Evolutionary conservation across 179 eudicot species (phyloP), one percentile per base, ranked within the genome.

Genomic region (Silene coronaria): DNA sequence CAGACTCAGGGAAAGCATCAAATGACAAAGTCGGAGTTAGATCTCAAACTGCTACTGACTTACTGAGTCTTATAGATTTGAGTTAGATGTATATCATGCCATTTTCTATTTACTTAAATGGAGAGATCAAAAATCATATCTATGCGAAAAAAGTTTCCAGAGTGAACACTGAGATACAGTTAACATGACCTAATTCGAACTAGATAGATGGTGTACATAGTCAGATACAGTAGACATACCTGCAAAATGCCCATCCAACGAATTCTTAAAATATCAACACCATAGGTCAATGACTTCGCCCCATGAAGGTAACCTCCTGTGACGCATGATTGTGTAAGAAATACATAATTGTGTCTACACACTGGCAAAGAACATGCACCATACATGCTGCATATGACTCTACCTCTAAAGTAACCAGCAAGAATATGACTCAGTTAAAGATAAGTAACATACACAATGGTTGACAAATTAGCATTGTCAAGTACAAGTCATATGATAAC

Each of bases 221-320:
- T n/a, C 19, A 14, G 57, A 51, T 60, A 58, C 45, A 60, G 70
- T 27, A 8, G 75, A 38, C 74, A 68, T 63, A 92, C 97, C 97
- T 92, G 97, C 81, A 92, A 83, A 64, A 92, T 88, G 72, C 96
- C 97, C 85, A 91, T 85, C 89, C 87, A 84, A 36, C 97, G 89
- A 64, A 92, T 79, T 73, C 72, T 80, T 62, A 84, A 82, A 59
- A 92, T 75, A 79, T 91, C 97, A 70, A 92, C 92, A 36, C 97
- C 97, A 78, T 87, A 92, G 3, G 97, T 89, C 83, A 91, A 83
- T 72, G 92, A 83, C 77, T 82, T 87, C 76, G 85, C 78, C 46
- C 97, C 97, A 78, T 92, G 97, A 55, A 92, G 79, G 79, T 87
- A 92, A 78, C 97, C 97, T 79, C 97, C 97, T 92, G 86, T 78